Evolutionary conservation across 2,329 filamentous ascomycete species (phyloP), one percentile per base, ranked within the genome.

Genomic region (Fusarium heterosporum): DNA sequence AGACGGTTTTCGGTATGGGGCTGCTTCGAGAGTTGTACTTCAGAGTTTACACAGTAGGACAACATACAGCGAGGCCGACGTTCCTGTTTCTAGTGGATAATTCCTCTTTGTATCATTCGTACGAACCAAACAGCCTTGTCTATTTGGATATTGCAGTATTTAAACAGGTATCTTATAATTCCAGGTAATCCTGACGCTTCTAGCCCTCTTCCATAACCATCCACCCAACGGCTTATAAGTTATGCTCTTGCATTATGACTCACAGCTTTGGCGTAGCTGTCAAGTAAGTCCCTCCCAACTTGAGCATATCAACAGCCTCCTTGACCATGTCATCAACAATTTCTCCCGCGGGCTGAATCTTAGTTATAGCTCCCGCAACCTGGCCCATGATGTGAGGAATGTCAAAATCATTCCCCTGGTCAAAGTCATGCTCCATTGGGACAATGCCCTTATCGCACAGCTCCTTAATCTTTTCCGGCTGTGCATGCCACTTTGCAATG

Each of bases 351-450:
- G 94, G 93, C 82, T 96, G 89, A 61, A 97, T 87, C 69, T 90
- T 88, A 32, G 81, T 78, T 57, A 97, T 92, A 2, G 89, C 85
- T 3, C 91, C 94, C 1, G 93, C 92, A 10, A 97, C 94, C 81
- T 97, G 93, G 2, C 95, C 95, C 95, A 97, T 97, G 74, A 97
- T 76, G 78, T 95, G 93, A 13, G 95, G 95, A 55, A 91, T 82
- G 74, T 97, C 95, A 13, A 97, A 82, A 39, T 97, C 93, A 55
- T 89, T 90, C 2, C 90, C 91, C 54, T 93, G 85, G 48, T 97
- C 92, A 73, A 97, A 82, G 75, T 98, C 95, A 74, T 92, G 84
- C 79, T 90, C 87, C 66, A 97, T 82, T 1, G 95, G 95, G 62
- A 96, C 90, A 29, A 97, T 80, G 1, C 95, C 95, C 69, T 84